A percentile compares a stretch with the other conserved stretches of the same genome.
Evolutionary conservation across 2,329 filamentous ascomycete species (phyloP).

Genomic region (Apiospora kogelbergensis): DNA sequence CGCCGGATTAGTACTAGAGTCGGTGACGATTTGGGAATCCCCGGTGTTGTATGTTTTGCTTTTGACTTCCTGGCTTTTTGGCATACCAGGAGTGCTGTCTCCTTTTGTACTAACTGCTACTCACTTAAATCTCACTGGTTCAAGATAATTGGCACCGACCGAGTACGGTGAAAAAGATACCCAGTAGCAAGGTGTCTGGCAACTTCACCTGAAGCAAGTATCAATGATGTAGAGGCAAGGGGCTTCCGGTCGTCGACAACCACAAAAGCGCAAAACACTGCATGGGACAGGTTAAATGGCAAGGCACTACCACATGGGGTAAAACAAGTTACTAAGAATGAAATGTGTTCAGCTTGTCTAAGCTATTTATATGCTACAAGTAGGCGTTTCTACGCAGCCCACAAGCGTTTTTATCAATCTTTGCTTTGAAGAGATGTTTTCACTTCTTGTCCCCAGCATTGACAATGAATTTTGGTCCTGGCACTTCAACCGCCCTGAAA

Average conservation of each 20-base stretch:
- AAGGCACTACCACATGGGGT: background rate
- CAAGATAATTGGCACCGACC: no score
- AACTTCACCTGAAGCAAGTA: no score
- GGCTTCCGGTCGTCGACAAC: background rate
- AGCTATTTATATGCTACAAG: conserved; percentile 6
- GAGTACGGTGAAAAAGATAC: no score
- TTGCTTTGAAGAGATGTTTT: conserved; percentile 1
- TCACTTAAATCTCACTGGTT: background rate
- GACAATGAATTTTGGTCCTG: background rate
- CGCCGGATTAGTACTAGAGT: conserved; percentile 3
- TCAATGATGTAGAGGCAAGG: background rate
- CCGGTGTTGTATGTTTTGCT: conserved; percentile 5
- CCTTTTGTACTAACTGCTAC: background rate
- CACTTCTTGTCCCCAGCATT: background rate
- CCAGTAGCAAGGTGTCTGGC: no score
- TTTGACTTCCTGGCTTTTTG: background rate
- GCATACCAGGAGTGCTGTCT: background rate
- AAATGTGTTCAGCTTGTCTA: background rate
- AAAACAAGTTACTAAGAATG: background rate
- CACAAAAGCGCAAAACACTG: background rate
- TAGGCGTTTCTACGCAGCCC: background rate
- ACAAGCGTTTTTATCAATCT: background rate
- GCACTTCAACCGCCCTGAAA: background rate
- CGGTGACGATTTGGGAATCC: conserved; percentile 4
- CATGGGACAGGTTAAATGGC: background rate